Evolutionary conservation across 169 alveolate species (phyloP).

Genomic region (Plasmodium knowlesi): DNA sequence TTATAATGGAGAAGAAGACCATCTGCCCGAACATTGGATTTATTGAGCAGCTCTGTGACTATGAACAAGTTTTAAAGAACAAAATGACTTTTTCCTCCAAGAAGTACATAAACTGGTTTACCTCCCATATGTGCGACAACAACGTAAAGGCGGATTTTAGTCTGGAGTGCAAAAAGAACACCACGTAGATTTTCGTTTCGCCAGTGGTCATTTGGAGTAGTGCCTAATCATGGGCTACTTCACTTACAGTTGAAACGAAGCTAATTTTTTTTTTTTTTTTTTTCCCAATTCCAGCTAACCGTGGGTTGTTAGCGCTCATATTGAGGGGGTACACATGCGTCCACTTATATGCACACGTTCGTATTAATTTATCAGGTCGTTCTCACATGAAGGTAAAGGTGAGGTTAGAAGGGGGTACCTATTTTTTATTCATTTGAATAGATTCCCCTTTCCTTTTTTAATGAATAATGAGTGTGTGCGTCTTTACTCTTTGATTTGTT

Average conservation of each 20-base stretch:
- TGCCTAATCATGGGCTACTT: background rate
- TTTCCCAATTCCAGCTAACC: background rate
- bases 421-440: background rate
- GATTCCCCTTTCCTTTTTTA: background rate
- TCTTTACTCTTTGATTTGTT: background rate
- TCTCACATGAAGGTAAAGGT: background rate
- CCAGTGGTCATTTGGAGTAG: background rate
- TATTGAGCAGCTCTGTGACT: conserved; percentile 80
- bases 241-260: background rate
- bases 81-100: conserved; percentile 53
- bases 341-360: background rate
- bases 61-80: conserved; percentile 64
- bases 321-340: background rate
- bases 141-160: conserved; percentile 75
- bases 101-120: conserved; percentile 80
- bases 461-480: background rate
- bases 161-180: conserved; percentile 18
- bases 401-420: background rate
- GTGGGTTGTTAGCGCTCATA: background rate
- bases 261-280: background rate
- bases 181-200: background rate
- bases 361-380: background rate
- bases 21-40: conserved; percentile 80
- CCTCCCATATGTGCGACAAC: conserved; percentile 62
- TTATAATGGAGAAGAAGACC: conserved; percentile 69